Base-by-base conservation (phyloP, 441 rosid genomes). In the Gossypium gossypioides region DNA sequence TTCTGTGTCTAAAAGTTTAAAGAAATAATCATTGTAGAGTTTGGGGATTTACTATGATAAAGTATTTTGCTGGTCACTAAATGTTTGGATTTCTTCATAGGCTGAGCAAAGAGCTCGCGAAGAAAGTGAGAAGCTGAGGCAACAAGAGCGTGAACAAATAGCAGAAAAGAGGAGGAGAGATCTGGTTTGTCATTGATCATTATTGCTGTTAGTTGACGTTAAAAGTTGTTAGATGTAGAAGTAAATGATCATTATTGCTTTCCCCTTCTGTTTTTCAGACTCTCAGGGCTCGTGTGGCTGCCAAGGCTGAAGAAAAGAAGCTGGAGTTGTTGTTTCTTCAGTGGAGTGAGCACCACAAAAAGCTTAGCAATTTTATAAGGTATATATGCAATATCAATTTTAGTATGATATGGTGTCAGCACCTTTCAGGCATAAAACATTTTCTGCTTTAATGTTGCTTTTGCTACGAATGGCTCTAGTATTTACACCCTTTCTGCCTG, bases 311-410 rank as follows among this genome's bases (percentile, higher is more conserved):
- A 82, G 87, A 85, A 77, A 87, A 87, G 80, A 82, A 85, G 81
- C 69, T 86, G 84, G 90, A 85, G 71, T 79, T 86, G 78, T 82
- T 86, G 70, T 86, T 83, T 82, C 82, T 86, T 74, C 85, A 78
- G 70, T 86, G 90, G 90, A 74, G 75, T 78, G 88, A 93, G 89
- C 98, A 91, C 76, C 92, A 89, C 56, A 86, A 81, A 63, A 90
- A 84, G 82, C 97, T 93, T 78, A 68, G 81, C 92, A 89, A 88
- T 85, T 93, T 86, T 82, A 90, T 89, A 93, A 91, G 98, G 98
- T 89, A 79, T 50, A n/a, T 37, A 0, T 50, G 58, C 42, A 61
- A 52, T 7, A 40, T 32, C 63, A 61, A 24, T 56, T 18, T 63
- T n/a, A 18, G 9, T 6, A 60, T 48, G 6, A 10, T 16, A 4